phyloP scores from a whole-genome alignment of 2,329 filamentous ascomycete species.

The Dactylonectria macrodidyma region DNA sequence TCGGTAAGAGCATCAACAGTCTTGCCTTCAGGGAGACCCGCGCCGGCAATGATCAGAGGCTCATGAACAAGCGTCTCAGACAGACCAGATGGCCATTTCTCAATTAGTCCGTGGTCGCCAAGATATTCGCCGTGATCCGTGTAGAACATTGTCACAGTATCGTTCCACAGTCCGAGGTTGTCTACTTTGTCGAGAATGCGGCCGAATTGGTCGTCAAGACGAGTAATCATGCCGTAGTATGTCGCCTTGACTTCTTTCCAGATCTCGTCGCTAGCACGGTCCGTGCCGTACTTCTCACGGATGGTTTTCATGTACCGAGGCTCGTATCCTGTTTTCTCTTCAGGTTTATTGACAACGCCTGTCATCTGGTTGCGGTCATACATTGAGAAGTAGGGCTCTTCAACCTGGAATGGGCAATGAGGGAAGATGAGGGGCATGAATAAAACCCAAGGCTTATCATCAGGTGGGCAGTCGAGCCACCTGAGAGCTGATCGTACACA shows the following conservation, averaged over 20 bases:
- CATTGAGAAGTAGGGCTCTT: constrained; percentile 64
- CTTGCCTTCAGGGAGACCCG: constrained; percentile 54
- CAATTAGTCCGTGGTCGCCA: constrained; percentile 62
- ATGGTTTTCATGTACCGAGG: constrained; percentile 59
- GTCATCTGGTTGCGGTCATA: constrained; percentile 55
- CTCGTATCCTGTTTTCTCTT: constrained; percentile 58
- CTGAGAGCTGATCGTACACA: constrained; percentile 57
- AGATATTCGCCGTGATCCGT: constrained; percentile 64
- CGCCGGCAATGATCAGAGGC: constrained; percentile 61
- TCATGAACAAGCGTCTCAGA: constrained; percentile 59
- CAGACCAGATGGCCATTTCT: constrained; percentile 64
- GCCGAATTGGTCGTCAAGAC: constrained; percentile 63
- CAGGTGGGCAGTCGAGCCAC: constrained; percentile 60
- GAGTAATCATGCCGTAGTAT: constrained; percentile 63
- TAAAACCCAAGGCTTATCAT: constrained; percentile 58
- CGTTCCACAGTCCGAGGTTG: constrained; percentile 53
- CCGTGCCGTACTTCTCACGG: constrained; percentile 55
- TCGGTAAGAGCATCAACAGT: constrained; percentile 54
- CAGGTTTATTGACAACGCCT: background rate
- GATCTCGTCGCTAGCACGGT: constrained; percentile 57
- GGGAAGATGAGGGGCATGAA: constrained; percentile 62
- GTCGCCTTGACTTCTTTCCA: constrained; percentile 62
- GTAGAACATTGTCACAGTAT: constrained; percentile 61
- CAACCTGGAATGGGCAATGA: constrained; percentile 63
- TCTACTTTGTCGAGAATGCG: constrained; percentile 54